Base-by-base conservation (phyloP, 176 grass and related monocot species). In the Oryza coarctata region DNA sequence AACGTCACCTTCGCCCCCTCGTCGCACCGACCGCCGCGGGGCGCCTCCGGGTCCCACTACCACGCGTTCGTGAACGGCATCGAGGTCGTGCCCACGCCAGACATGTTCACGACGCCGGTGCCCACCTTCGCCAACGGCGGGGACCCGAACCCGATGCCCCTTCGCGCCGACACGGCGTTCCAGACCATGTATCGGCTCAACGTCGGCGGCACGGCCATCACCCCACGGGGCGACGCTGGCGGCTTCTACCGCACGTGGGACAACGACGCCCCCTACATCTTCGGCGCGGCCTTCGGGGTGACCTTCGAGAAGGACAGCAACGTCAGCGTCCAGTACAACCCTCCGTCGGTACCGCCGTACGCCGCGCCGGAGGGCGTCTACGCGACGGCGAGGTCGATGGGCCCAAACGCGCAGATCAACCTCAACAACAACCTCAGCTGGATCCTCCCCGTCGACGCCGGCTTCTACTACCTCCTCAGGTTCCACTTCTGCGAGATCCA, bases 401-500 rank as follows among this genome's bases (percentile, higher is more conserved):
- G 89, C 10, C 62, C 74, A 1, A 5, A 0, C 7, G 49, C 68
- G 22, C 33, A 69, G 33, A 12, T 88, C 23, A 91, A 91, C 62
- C 33, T 82, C 3, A 88, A 88, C 64, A 88, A 88, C 63, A 91
- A 91, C 73, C 85, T 91, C 55, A 91, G 82, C 0, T 91, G 89
- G 89, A 43, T 82, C 55, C 32, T 91, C 0, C 71, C 72, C 20
- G 68, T 91, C 1, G 89, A 91, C 57, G 58, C 78, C 1, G 86
- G 86, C 2, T 91, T 91, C 89, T 69, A 36, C 86, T 91, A 88
- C 67, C 11, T 85, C 38, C 7, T 88, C 0, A 27, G 89, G 61
- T 15, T 91, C 66, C 89, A 91, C 63, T 86, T 91, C 65, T 91
- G 86, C 83, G 89, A 91, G 89, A 79, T 91, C 68, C 89, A 85